Evolutionary conservation across 2,329 filamentous ascomycete species (phyloP), one percentile per base, ranked within the genome.

Genomic region (Magnaporthiopsis rhizophila): DNA sequence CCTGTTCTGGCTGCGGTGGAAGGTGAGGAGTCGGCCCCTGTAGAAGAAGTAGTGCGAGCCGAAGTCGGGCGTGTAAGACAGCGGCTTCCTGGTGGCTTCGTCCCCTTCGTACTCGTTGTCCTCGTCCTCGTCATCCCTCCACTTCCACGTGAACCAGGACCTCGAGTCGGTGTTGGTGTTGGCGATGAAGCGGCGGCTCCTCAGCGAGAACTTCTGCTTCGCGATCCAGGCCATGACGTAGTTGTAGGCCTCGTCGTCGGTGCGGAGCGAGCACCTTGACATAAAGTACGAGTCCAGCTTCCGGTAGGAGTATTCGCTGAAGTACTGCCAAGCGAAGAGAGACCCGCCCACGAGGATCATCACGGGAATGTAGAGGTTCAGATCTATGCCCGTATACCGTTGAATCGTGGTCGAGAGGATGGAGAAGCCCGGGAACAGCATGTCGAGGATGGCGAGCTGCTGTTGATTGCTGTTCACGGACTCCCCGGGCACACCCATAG

Each of bases 161-260:
- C 83, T 78, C 3, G 80, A 84, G 69, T 80, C 83, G 50, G 87
- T 71, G 69, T 83, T 84, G 7, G 86, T 88, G 70, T 87, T 88
- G 57, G 85, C 88, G 13, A 90, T 80, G 67, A 89, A 88, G 59
- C 81, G 81, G 18, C 85, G 84, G 0, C 86, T 83, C 6, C 77
- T 76, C 66, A 83, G 80, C 26, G 86, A 80, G 68, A 90, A 89
- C 3, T 76, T 73, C 73, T 91, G 88, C 45, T 78, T 75, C 2
- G 87, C 81, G 2, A 90, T 81, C 88, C 88, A 91, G 32, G 80
- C 80, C 86, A 90, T 89, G 57, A 90, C 70, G 70, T 89, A 89
- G 71, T 87, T 87, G 77, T 89, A 91, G 65, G 89, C 84, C 72
- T 91, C 88, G 69, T 91, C 89, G 65, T 90, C 87, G 34, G 84